These are phyloP conservation scores for Melanopsichium pennsylvanicum DNA, from an alignment of 1,284 basidiomycete genomes.

Conservation along the genomic window DNA sequence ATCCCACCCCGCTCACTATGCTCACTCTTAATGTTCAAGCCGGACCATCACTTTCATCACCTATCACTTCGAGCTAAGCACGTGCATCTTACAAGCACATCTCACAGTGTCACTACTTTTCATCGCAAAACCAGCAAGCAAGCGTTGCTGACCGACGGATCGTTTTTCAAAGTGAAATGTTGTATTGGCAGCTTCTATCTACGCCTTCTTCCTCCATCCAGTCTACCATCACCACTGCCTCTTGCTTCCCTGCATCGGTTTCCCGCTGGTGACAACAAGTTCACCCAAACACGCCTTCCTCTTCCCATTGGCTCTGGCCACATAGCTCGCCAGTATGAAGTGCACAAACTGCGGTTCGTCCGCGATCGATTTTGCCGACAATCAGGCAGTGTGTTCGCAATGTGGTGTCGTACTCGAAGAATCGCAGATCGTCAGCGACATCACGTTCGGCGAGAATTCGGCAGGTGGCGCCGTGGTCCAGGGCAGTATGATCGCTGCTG, in stretches of 20 bases:
- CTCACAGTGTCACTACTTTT: too few relatives aligned
- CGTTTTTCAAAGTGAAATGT: too few relatives aligned
- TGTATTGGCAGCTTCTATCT: too few relatives aligned
- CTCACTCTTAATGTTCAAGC: neutral
- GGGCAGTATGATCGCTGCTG: constrained; percentile 90
- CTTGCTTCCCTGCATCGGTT: neutral
- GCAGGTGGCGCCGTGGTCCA: constrained; percentile 93
- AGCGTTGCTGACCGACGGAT: too few relatives aligned
- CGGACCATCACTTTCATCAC: neutral
- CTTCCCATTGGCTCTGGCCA: too few relatives aligned
- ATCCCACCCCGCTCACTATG: constrained; percentile 1
- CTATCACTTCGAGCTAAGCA: too few relatives aligned
- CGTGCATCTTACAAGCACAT: too few relatives aligned
- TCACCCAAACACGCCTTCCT: neutral
- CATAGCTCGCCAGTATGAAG: constrained; percentile 40
- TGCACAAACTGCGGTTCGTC: constrained; percentile 59
- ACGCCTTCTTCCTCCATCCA: too few relatives aligned
- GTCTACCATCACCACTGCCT: neutral
- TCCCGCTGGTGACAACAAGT: neutral
- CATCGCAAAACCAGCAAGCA: too few relatives aligned
- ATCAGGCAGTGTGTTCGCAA: constrained; percentile 56
- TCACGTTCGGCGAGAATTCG: constrained; percentile 91
- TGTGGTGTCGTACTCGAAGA: constrained; percentile 80
- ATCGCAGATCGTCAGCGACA: constrained; percentile 89
- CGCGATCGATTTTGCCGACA: constrained; percentile 57